Base-by-base conservation (phyloP, 1,284 basidiomycete species). In the Agroathelia rolfsii region DNA sequence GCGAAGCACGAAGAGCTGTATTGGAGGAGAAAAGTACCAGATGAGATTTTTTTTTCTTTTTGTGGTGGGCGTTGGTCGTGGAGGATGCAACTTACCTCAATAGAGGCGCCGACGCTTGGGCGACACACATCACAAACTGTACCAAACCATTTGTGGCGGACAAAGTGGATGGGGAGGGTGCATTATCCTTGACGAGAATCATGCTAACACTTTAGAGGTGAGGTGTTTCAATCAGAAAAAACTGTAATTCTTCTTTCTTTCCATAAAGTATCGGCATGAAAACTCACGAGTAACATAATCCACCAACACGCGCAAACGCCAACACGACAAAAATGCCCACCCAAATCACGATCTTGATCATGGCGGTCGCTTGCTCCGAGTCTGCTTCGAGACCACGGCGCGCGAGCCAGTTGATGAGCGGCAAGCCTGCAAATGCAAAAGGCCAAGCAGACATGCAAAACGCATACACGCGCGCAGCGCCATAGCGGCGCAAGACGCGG, bases 81-180 rank as follows among this genome's bases (percentile, higher is more conserved):
- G n/a, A n/a, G n/a, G n/a, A n/a, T n/a, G n/a, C 10, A 5, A 43
- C 51, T 21, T 28, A 73, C 72, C 72, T 74, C 35, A 76, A 59
- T 25, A 73, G 72, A 3, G 78, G 76, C 25, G 65, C 61, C 34
- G 77, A 51, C 1, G 75, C 67, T 22, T 77, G 67, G 9, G 76
- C 63, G 11, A 66, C 51, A 43, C 71, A 72, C 66, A 76, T 72
- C 5, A 64, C 54, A 35, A 73, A 66, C 40, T 78, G 74, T 4
- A 74, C 62, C 13, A 79, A 54, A 3, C 76, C 77, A 44, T 78
- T 79, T 0, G 69, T 70, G 25, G 66, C 62, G 2, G 74, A 75
- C 10, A 81, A 55, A 6, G 66, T 62, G 8, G 60, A 56, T 1
- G 68, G 56, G 18, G 57, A 63, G 1, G 74, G 76, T 1, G 66